Evolutionary conservation across 2,329 filamentous ascomycete genomes (phyloP).

Genomic region (Leptographium lundbergii): DNA sequence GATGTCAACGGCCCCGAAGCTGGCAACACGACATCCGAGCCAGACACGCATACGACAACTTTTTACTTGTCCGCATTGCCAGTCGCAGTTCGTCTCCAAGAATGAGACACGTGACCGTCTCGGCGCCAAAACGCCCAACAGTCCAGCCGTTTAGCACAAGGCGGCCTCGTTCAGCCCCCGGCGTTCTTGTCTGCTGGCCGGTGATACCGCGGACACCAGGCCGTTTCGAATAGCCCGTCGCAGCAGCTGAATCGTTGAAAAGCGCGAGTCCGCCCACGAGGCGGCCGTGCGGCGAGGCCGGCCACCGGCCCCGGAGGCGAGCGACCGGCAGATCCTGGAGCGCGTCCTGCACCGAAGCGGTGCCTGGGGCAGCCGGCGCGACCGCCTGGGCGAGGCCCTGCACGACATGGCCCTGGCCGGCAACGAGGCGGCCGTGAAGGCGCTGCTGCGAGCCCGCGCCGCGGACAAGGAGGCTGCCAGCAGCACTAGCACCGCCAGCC

Average conservation of each 20-base stretch:
- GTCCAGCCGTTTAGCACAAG: background rate
- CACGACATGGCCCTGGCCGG: constrained; percentile 5
- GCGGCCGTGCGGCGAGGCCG: background rate
- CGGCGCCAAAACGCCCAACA: too few relatives aligned
- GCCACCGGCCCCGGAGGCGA: background rate
- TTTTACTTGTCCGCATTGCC: too few relatives aligned
- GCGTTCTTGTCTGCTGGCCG: too few relatives aligned
- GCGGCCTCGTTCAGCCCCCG: background rate
- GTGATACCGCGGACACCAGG: too few relatives aligned
- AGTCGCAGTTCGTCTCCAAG: too few relatives aligned
- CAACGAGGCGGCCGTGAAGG: constrained; percentile 8
- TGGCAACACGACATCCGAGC: background rate
- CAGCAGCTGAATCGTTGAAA: too few relatives aligned
- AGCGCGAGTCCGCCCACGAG: background rate
- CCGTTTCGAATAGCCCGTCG: too few relatives aligned
- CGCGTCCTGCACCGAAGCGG: background rate
- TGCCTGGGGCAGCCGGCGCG: constrained; percentile 2
- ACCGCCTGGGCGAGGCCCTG: constrained; percentile 6
- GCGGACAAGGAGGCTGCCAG: background rate
- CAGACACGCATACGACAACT: too few relatives aligned
- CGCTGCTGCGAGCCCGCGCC: constrained; percentile 8
- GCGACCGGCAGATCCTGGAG: constrained; percentile 1
- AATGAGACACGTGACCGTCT: background rate
- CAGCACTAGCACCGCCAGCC: background rate
- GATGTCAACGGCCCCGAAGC: background rate